Conservation (phyloP, 108 stramenopile species). For the Fistulifera solaris region DNA sequence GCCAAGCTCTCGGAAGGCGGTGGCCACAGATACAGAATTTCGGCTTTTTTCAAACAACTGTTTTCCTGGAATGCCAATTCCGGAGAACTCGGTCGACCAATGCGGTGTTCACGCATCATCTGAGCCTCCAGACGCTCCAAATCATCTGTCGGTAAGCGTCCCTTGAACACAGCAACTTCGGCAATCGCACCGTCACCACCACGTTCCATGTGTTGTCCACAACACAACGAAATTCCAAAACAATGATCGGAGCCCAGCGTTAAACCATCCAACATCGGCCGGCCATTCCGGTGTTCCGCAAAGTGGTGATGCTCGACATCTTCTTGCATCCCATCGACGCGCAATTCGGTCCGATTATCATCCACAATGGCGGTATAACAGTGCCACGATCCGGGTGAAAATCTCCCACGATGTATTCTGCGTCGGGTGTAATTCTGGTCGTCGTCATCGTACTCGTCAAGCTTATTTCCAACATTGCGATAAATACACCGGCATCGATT, state of each 20-base stretch:
- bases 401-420: constrained; percentile 33
- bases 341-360: constrained; percentile 36
- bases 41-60: constrained; percentile 40
- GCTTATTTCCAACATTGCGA: not conserved
- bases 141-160: constrained; percentile 36
- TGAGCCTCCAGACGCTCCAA: constrained; percentile 44
- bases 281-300: constrained; percentile 3
- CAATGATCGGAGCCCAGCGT: constrained; percentile 80
- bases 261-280: constrained; percentile 49
- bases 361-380: constrained; percentile 69
- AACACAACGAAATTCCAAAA: constrained; percentile 75
- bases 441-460: constrained; percentile 2
- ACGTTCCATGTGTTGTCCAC: constrained; percentile 50
- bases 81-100: constrained; percentile 14
- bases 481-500: constrained; percentile 16
- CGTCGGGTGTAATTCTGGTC: constrained; percentile 3
- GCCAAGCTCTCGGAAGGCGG: constrained; percentile 22
- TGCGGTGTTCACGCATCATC: constrained; percentile 72
- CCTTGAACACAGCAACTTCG: constrained; percentile 74
- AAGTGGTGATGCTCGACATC: constrained; percentile 7
- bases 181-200: constrained; percentile 77
- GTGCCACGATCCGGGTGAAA: constrained; percentile 74
- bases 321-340: constrained; percentile 63
- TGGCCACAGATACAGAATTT: constrained; percentile 47
- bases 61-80: constrained; percentile 34